Evolutionary conservation across 176 grass and related monocot genomes (phyloP), one percentile per base, ranked within the genome.

Genomic region (Avena eriantha): DNA sequence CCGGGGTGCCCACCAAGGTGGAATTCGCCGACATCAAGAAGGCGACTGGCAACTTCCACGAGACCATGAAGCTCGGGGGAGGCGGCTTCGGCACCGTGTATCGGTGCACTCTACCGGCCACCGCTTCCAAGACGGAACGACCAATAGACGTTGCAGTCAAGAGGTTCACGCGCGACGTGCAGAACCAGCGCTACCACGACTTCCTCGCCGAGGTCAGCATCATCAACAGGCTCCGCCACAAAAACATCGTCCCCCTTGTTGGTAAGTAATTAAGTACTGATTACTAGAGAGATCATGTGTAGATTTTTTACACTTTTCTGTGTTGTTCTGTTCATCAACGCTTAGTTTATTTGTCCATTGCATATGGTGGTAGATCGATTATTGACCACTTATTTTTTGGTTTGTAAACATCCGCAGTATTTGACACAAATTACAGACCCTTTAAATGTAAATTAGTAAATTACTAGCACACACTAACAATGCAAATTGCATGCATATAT

Each of bases 131-230:
- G 33, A 10, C 1, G 17, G 8, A 36, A 10, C 17, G 3, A 21
- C 67, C 58, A 5, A 11, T 69, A 17, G 67, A 69, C 1, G 69
- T 83, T 3, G 81, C 81, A 0, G 81, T 83, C 35, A 83, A 83
- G 69, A 83, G 72, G 22, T 83, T 83, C 81, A 83, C 68, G 0
- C 69, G 53, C 5, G 22, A 73, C 2, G 67, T 61, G 58, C 58
- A 83, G 21, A 48, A 72, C n/a, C 12, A 68, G 2, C 17, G 81
- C 53, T 83, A 59, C 51, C 36, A 83, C 3, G 69, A 60, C 54
- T 83, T 83, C 81, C 36, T 83, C 5, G 68, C 51, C 0, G 69
- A 83, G 22, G 22, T 83, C 1, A 61, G 58, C 58, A 61, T 61
- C 58, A 61, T 61, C n/a, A 61, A 61, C 58, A 12, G 58, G 58